Percentiles rank a stretch among this genome's conserved stretches.
Conservation (phyloP, 2,329 filamentous ascomycete species). For the Cladorrhinum sp. region DNA sequence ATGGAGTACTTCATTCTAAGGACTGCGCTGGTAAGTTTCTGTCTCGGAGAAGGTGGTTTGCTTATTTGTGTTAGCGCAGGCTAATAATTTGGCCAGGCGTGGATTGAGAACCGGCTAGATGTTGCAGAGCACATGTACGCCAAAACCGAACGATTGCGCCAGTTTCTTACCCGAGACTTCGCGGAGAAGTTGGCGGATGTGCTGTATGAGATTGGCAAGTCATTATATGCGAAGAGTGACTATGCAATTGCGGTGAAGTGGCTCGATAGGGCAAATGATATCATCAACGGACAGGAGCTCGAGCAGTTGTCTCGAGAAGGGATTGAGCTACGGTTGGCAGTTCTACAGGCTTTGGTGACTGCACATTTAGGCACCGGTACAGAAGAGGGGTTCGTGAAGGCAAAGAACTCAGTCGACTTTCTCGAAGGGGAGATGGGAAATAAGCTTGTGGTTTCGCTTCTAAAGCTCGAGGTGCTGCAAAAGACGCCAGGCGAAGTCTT, state of each 20-base stretch:
- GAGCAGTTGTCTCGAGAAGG: conserved; percentile 57
- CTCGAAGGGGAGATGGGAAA: conserved; percentile 63
- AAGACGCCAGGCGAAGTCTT: conserved; percentile 46
- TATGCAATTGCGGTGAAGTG: conserved; percentile 62
- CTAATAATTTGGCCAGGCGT: conserved; percentile 52
- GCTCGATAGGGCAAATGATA: conserved; percentile 65
- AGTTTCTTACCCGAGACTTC: conserved; percentile 44
- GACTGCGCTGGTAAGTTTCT: conserved; percentile 57
- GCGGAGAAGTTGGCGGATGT: conserved; percentile 64
- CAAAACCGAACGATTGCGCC: conserved; percentile 48
- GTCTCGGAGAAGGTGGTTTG: not conserved
- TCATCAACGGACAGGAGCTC: conserved; percentile 54
- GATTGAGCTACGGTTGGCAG: conserved; percentile 61
- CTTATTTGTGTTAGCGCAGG: not conserved
- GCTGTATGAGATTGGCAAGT: conserved; percentile 69
- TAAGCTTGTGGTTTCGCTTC: conserved; percentile 62
- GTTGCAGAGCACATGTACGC: conserved; percentile 75
- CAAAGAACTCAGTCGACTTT: conserved; percentile 55
- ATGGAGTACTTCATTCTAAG: conserved; percentile 65
- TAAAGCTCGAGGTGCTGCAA: conserved; percentile 66
- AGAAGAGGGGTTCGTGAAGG: conserved; percentile 45
- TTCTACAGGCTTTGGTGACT: conserved; percentile 63
- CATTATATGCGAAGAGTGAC: conserved; percentile 51
- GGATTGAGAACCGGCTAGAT: conserved; percentile 69
- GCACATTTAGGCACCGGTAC: conserved; percentile 49